These are phyloP conservation scores for Pseudogymnoascus sp. DNA, from an alignment of 2,329 filamentous ascomycete genomes.

Conservation along the genomic window DNA sequence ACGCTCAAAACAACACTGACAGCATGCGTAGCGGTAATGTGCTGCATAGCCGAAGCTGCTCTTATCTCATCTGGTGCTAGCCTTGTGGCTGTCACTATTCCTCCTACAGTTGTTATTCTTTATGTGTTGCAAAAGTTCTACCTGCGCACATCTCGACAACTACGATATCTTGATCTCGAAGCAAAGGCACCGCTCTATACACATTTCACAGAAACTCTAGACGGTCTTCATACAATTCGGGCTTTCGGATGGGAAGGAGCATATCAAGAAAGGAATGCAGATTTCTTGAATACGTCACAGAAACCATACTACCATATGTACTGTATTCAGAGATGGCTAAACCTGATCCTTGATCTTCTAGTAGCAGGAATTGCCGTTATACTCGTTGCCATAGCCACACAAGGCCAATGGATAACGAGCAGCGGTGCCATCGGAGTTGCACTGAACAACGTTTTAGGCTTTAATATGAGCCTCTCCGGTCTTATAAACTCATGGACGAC, in stretches of 20 bases:
- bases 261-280: neutral
- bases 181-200: conserved; percentile 36
- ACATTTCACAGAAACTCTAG: conserved; percentile 37
- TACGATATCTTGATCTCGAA: conserved; percentile 40
- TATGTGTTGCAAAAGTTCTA: conserved; percentile 32
- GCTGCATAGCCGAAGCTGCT: conserved; percentile 4
- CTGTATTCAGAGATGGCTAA: conserved; percentile 39
- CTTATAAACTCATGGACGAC: conserved; percentile 13
- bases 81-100: conserved; percentile 16
- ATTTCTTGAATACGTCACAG: conserved; percentile 23
- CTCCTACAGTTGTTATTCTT: conserved; percentile 13
- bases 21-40: neutral
- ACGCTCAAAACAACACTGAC: neutral
- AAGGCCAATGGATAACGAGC: neutral
- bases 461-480: conserved; percentile 15
- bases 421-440: conserved; percentile 15
- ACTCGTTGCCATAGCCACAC: conserved; percentile 11
- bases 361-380: conserved; percentile 15
- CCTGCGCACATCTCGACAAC: conserved; percentile 39
- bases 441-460: conserved; percentile 13
- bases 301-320: conserved; percentile 39
- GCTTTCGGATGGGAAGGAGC: conserved; percentile 36
- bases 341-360: conserved; percentile 33
- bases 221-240: conserved; percentile 36
- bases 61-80: conserved; percentile 11